phyloP scores from a whole-genome alignment of 208 protist genomes.

The Trypanosoma theileri region DNA sequence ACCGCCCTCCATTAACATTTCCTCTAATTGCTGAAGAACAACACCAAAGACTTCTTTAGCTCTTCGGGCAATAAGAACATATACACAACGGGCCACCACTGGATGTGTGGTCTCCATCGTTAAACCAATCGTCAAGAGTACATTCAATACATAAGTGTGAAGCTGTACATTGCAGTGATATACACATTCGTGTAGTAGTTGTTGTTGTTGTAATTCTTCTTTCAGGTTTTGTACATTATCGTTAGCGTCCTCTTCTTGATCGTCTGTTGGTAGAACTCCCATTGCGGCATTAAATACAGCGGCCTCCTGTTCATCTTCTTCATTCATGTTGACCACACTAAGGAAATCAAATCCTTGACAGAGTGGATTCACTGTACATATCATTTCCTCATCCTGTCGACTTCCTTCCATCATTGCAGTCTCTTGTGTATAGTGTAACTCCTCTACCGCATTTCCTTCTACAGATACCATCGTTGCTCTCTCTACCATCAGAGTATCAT shows the following conservation, averaged over 20 bases:
- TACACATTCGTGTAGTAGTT: slow-evolving; percentile 24
- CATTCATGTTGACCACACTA: background rate
- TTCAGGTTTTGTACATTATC: background rate
- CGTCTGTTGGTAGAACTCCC: slow-evolving; percentile 33
- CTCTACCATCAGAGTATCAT: no score
- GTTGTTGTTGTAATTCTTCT: slow-evolving; percentile 19
- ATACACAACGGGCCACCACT: slow-evolving; percentile 40
- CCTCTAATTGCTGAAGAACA: slow-evolving; percentile 31
- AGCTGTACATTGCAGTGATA: slow-evolving; percentile 40
- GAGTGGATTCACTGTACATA: slow-evolving; percentile 16
- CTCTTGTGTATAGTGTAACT: no score
- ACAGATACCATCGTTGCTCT: no score
- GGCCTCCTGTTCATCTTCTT: slow-evolving; percentile 4
- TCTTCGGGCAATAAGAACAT: slow-evolving; percentile 28
- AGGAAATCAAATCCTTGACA: slow-evolving; percentile 21
- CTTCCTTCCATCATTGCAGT: background rate
- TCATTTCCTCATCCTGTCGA: background rate
- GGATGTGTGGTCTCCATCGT: slow-evolving; percentile 51
- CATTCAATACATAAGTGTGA: slow-evolving; percentile 54
- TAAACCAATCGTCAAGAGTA: slow-evolving; percentile 52
- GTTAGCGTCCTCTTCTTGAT: slow-evolving; percentile 2
- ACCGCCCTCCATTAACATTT: slow-evolving; percentile 11
- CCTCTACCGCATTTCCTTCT: no score
- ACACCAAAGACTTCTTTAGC: slow-evolving; percentile 41
- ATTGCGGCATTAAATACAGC: slow-evolving; percentile 26